A percentile compares a stretch with the other conserved stretches of the same genome.
Conservation (phyloP, 257 asterid genomes). For the Cynanchum wilfordii region DNA sequence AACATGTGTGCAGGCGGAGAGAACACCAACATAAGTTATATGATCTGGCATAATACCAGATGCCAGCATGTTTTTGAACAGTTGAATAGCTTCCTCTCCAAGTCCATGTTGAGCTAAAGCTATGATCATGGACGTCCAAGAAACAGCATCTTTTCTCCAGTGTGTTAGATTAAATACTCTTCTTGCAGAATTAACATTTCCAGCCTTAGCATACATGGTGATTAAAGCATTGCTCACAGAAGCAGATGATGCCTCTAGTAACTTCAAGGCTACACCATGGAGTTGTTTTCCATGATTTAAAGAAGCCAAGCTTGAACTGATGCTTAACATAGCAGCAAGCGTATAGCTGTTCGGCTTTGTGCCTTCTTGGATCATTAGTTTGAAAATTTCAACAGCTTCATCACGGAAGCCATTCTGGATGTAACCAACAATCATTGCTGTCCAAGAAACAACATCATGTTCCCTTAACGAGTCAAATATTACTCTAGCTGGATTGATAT, state of each 20-base stretch:
- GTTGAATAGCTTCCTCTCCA: slow-evolving; percentile 60
- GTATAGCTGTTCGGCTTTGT: slow-evolving; percentile 69
- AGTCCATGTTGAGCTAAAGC: slow-evolving; percentile 84
- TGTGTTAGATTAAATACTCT: slow-evolving; percentile 37
- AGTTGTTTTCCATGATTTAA: slow-evolving; percentile 69
- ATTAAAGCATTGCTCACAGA: slow-evolving; percentile 79
- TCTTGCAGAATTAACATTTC: slow-evolving; percentile 50
- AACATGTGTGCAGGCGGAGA: slow-evolving; percentile 76
- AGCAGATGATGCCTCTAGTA: slow-evolving; percentile 42
- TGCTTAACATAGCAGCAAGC: slow-evolving; percentile 67
- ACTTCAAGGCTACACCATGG: slow-evolving; percentile 61
- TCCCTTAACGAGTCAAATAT: slow-evolving; percentile 58
- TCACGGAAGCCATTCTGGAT: slow-evolving; percentile 51
- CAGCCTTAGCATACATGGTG: slow-evolving; percentile 81
- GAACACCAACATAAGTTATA: slow-evolving; percentile 76
- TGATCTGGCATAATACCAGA: slow-evolving; percentile 60
- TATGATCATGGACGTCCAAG: slow-evolving; percentile 86
- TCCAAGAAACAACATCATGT: slow-evolving; percentile 86
- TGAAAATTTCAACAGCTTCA: slow-evolving; percentile 65
- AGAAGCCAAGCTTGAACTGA: slow-evolving; percentile 68
- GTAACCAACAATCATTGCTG: slow-evolving; percentile 87
- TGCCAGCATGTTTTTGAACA: slow-evolving; percentile 63
- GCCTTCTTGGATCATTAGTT: slow-evolving; percentile 52
- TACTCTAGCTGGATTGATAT: slow-evolving; percentile 67
- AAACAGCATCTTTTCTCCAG: slow-evolving; percentile 49